phyloP scores from a whole-genome alignment of 768 basidiomycete species.

The Auricularia sp. region DNA sequence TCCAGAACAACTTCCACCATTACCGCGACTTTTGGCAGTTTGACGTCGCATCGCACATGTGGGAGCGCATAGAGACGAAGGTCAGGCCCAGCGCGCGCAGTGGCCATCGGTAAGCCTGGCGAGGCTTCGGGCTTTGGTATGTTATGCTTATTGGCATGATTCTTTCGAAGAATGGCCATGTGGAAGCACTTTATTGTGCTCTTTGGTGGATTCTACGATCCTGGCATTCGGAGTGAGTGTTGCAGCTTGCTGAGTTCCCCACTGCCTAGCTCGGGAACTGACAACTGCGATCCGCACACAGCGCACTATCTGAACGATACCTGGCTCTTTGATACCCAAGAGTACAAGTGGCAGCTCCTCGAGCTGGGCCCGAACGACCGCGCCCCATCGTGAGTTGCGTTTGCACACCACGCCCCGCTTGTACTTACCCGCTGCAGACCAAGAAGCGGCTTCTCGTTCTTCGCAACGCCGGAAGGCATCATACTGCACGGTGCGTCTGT shows the following conservation, averaged over 20 bases:
- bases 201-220: conserved; percentile 88
- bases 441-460: conserved; percentile 76
- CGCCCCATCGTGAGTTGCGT: conserved; percentile 52
- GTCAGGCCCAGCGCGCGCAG: conserved; percentile 67
- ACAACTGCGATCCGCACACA: conserved; percentile 15
- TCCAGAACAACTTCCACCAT: conserved; percentile 79
- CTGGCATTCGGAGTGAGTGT: conserved; percentile 63
- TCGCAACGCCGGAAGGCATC: conserved; percentile 68
- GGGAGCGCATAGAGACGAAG: conserved; percentile 88
- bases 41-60: conserved; percentile 63
- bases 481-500: conserved; percentile 53
- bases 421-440: conserved; percentile 31
- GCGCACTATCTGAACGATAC: conserved; percentile 76
- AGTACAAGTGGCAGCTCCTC: conserved; percentile 76
- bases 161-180: conserved; percentile 55
- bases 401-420: background rate
- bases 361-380: conserved; percentile 62
- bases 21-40: conserved; percentile 88
- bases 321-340: conserved; percentile 79
- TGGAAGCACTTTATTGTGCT: conserved; percentile 84
- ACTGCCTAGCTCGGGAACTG: background rate
- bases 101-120: conserved; percentile 55
- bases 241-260: background rate
- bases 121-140: background rate
- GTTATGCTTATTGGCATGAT: background rate